Conservation (phyloP, 768 basidiomycete species). For the Jaapia argillacea region DNA sequence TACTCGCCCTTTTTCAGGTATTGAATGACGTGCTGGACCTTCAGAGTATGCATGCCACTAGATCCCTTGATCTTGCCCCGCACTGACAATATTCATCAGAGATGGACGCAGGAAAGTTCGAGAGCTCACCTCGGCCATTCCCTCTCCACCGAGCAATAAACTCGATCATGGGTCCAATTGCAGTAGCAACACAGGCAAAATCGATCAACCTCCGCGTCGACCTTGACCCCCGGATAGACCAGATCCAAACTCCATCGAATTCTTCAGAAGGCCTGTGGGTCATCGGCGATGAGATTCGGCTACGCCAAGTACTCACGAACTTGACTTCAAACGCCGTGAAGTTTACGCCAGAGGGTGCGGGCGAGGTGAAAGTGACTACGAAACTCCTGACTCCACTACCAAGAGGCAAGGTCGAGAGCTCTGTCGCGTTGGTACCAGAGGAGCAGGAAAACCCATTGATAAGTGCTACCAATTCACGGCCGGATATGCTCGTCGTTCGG, state of each 20-base stretch:
- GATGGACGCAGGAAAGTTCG: constrained; percentile 33
- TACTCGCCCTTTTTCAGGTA: too few relatives aligned
- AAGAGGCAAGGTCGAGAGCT: too few relatives aligned
- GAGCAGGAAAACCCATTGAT: too few relatives aligned
- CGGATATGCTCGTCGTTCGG: too few relatives aligned
- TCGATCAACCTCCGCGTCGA: constrained; percentile 21
- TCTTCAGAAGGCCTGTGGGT: constrained; percentile 17
- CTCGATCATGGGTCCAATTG: constrained; percentile 16
- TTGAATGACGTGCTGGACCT: constrained; percentile 29
- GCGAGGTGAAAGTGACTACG: too few relatives aligned
- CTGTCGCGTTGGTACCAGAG: too few relatives aligned
- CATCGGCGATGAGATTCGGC: constrained; percentile 32
- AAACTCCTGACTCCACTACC: too few relatives aligned
- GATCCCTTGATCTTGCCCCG: neutral
- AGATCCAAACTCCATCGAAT: constrained; percentile 5
- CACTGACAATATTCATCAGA: constrained; percentile 6
- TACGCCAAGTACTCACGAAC: constrained; percentile 27
- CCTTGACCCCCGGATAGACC: constrained; percentile 28
- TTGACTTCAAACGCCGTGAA: constrained; percentile 14
- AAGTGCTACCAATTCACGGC: too few relatives aligned
- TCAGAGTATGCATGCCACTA: constrained; percentile 8
- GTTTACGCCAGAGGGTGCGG: neutral
- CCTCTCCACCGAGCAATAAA: constrained; percentile 19
- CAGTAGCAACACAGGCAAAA: constrained; percentile 14
- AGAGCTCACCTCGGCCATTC: constrained; percentile 32